Evolutionary conservation across 208 protist genomes (phyloP).

Genomic region (Crithidia mellificae): DNA sequence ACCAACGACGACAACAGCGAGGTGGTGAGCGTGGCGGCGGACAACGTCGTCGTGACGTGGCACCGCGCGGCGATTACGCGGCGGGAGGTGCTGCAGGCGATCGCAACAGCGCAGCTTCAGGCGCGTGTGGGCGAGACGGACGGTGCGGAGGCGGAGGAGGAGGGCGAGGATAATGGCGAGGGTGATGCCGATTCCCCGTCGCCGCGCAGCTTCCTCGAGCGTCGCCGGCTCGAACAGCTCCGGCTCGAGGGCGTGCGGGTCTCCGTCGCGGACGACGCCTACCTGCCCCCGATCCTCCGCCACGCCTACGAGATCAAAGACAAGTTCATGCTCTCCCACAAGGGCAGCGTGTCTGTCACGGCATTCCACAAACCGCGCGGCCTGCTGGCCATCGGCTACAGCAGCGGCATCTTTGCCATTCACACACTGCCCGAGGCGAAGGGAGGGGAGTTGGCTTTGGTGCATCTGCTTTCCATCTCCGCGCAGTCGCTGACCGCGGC

Average conservation of each 20-base stretch:
- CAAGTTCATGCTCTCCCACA: conserved; percentile 88
- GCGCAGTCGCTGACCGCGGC: conserved; percentile 87
- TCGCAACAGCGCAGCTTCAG: conserved; percentile 71
- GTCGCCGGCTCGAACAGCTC: conserved; percentile 73
- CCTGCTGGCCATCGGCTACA: conserved; percentile 89
- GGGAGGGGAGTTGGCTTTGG: conserved; percentile 48
- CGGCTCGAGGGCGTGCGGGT: conserved; percentile 80
- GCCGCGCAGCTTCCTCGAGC: conserved; percentile 81
- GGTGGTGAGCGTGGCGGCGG: conserved; percentile 79
- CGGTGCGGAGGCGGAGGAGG: conserved; percentile 24
- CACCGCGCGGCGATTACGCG: conserved; percentile 64
- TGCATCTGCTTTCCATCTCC: conserved; percentile 92
- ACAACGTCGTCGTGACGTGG: conserved; percentile 87
- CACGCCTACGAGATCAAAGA: conserved; percentile 82
- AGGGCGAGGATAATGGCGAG: conserved; percentile 34
- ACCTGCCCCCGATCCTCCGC: conserved; percentile 72
- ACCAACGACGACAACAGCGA: conserved; percentile 39
- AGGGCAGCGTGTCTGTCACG: conserved; percentile 80
- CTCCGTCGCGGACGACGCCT: conserved; percentile 67
- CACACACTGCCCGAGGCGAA: conserved; percentile 54
- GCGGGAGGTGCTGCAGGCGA: conserved; percentile 79
- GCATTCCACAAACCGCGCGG: conserved; percentile 75
- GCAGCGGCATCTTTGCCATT: conserved; percentile 90
- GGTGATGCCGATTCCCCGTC: conserved; percentile 47
- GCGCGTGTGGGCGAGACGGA: conserved; percentile 36